Conservation (phyloP, 2,329 filamentous ascomycete species). For the Aspergillus sp. region DNA sequence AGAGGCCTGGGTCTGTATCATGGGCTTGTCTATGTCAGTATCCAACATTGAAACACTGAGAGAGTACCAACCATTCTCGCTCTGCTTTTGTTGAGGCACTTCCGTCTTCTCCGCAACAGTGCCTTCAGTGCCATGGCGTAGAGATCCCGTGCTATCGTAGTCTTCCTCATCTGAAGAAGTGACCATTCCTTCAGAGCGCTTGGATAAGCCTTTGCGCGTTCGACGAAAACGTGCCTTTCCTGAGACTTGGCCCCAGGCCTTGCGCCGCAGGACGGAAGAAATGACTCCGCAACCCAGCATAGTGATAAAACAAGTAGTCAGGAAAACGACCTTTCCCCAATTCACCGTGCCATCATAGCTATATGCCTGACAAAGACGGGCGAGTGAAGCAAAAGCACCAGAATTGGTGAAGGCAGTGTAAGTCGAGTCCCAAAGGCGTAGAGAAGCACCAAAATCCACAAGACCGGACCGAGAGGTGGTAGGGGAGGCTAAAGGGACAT, state of each 20-base stretch:
- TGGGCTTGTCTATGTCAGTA: constrained; percentile 30
- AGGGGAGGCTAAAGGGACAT: constrained; percentile 10
- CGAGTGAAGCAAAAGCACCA: constrained; percentile 19
- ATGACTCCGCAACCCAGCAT: constrained; percentile 42
- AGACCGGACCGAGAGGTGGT: constrained; percentile 11
- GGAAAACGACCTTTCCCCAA: constrained; percentile 32
- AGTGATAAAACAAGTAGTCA: constrained; percentile 35
- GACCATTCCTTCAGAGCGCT: constrained; percentile 29
- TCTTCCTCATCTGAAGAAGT: constrained; percentile 42
- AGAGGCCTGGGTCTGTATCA: constrained; percentile 72
- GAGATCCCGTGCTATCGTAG: constrained; percentile 37
- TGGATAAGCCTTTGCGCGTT: constrained; percentile 25
- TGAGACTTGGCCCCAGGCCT: constrained; percentile 15
- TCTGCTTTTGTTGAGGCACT: constrained; percentile 28
- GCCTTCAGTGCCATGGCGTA: constrained; percentile 30
- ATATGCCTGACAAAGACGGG: constrained; percentile 23
- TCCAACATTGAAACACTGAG: background rate
- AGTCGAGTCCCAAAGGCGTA: constrained; percentile 26
- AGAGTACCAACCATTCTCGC: constrained; percentile 32
- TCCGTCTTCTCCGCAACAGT: constrained; percentile 24
- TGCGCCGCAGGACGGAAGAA: constrained; percentile 32
- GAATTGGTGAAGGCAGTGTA: constrained; percentile 23
- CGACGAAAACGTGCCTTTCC: constrained; percentile 25
- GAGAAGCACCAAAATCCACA: constrained; percentile 9
- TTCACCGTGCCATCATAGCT: constrained; percentile 34